Evolutionary conservation across 2,329 filamentous ascomycete species (phyloP).

Genomic region (Monilinia aucupariae): DNA sequence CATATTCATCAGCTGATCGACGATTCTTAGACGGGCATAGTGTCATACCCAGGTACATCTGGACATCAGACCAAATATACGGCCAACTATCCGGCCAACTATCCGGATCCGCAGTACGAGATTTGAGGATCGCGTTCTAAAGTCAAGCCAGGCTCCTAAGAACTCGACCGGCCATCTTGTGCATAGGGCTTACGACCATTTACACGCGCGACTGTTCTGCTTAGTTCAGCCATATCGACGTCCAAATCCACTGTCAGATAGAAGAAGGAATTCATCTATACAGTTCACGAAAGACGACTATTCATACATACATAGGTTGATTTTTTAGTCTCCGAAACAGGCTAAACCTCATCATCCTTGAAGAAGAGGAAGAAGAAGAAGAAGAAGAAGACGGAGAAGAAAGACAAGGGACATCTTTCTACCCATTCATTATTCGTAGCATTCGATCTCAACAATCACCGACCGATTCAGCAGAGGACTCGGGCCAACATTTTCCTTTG

Average conservation of each 20-base stretch:
- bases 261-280: not conserved
- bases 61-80: not conserved
- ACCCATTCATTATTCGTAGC: not conserved
- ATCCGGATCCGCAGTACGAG: not conserved
- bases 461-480: not conserved
- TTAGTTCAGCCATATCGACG: not conserved
- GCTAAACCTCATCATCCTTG: not conserved
- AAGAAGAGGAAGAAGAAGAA: too few species aligned
- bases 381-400: too few species aligned
- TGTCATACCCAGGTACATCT: not conserved
- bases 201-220: not conserved
- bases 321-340: not conserved
- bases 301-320: too few species aligned
- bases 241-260: not conserved
- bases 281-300: not conserved
- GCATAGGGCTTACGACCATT: not conserved
- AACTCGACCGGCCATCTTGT: not conserved
- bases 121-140: not conserved
- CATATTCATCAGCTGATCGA: slow-evolving; percentile 7
- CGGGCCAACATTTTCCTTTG: not conserved
- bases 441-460: not conserved
- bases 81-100: not conserved
- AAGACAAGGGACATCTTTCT: not conserved
- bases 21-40: not conserved
- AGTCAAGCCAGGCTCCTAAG: not conserved